Base-by-base conservation (phyloP, 116 monocot species). In the Dioscorea cayenensis region DNA sequence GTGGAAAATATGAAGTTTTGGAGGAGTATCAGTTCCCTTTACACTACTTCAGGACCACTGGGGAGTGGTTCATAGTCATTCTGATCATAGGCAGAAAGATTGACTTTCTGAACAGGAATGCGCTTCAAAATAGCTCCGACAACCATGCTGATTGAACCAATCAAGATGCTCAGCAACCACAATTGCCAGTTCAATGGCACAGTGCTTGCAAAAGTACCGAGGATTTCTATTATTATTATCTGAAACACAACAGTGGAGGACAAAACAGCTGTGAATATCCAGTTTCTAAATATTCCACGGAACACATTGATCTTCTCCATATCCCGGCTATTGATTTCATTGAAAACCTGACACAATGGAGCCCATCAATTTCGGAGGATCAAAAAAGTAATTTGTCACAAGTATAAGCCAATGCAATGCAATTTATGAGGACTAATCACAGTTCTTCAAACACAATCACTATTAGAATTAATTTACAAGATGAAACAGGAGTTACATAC, bases 241-340 rank as follows among this genome's bases (percentile, higher is more conserved):
- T 99, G 99, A 68, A 99, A 91, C 43, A 76, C 60, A 10, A 88
- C 74, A 0, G 99, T 94, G 9, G 71, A 73, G 9, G 66, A 43
- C 50, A 99, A 28, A 9, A 99, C 79, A 5, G 71, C 84, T 22
- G 70, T 10, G 69, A 99, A 99, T 67, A 94, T 77, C 91, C 92
- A 92, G 72, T 77, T 94, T 37, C 79, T 74, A n/a, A 99, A 82
- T n/a, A 99, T 85, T 23, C 99, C 99, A 28, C 73, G 73, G 63
- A 99, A 84, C 23, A 94, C 77, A 70, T 99, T 92, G 27, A 99
- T 84, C 77, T 89, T 94, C 55, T 92, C 87, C 89, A 99, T 94
- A 43, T 99, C 87, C 28, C 89, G 71, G 79, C 91, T 94, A 66
- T 92, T 99, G 73, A 99, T 82, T 73, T 99, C 99, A 71, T 99